Evolutionary conservation across 352 stramenopile species (phyloP), one percentile per base, ranked within the genome.

Genomic region (Phytopythium aichiense): DNA sequence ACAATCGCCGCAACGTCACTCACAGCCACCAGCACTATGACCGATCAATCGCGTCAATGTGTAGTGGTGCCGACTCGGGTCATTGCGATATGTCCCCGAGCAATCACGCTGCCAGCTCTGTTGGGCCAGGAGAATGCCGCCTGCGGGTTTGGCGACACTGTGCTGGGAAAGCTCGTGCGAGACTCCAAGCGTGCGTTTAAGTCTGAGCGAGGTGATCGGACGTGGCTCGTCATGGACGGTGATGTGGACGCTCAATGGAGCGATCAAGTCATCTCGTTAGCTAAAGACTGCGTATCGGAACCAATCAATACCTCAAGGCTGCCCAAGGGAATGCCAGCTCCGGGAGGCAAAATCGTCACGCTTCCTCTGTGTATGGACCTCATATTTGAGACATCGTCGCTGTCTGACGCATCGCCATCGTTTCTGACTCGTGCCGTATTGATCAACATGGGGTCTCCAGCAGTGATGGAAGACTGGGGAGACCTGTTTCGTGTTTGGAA

Each of bases 141-240:
- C 7, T 56, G 16, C 18, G 16, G 16, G 5, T 46, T 71, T 40
- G 63, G 61, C 0, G 66, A 72, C 15, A 76, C 69, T 12, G 51
- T 89, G n/a, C 54, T 89, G 0, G 51, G 43, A 3, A 77, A 77
- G 2, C 16, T 88, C 28, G 37, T 82, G 15, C 71, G 71, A 20
- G 82, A 87, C 23, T 72, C 79, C 23, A 89, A 89, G 55, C 23
- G n/a, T 7, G 51, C 23, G 13, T 56, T 63, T 35, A 64, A 62
- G 40, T 38, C 18, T 18, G 12, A 61, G 68, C 23, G 56, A 18
- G 30, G 59, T 11, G 60, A 65, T 7, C 63, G 79, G 9, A 87
- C 81, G 20, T 94, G 84, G 82, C 59, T 92, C 7, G 58, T 91
- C 7, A 63, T 94, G 18, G 84, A 94, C 59, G 81, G 84, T 0